These are phyloP conservation scores for Bipolaris victoriae DNA, from an alignment of 2,329 filamentous ascomycete genomes.

Conservation along the genomic window DNA sequence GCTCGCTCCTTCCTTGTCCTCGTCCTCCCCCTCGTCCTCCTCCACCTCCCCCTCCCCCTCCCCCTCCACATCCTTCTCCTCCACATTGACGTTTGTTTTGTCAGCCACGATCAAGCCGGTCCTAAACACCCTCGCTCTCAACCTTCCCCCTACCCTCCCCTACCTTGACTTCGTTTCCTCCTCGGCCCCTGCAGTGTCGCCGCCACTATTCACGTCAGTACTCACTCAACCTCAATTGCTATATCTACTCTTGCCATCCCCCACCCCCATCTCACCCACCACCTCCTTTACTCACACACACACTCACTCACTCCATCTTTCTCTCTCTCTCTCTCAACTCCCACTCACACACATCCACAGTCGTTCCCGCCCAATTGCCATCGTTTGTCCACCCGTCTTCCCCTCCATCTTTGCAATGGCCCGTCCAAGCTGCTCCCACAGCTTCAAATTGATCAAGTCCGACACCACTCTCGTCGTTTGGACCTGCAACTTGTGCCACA, in stretches of 20 bases:
- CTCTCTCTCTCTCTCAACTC: not conserved
- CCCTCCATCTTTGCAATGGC: constrained; percentile 49
- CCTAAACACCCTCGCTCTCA: constrained; percentile 32
- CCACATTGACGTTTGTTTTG: constrained; percentile 43
- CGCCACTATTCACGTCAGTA: constrained; percentile 29
- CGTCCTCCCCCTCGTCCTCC: not conserved
- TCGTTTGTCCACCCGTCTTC: not conserved
- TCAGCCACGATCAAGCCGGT: constrained; percentile 41
- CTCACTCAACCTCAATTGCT: constrained; percentile 23
- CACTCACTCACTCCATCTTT: constrained; percentile 11
- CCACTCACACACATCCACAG: constrained; percentile 32
- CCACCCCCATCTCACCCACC: not conserved
- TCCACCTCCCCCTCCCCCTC: not conserved
- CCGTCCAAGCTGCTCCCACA: constrained; percentile 56
- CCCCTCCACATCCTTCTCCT: constrained; percentile 19
- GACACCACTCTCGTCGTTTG: constrained; percentile 59
- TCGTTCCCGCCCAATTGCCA: constrained; percentile 16
- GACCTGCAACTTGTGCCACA: constrained; percentile 61
- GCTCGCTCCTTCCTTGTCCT: constrained; percentile 3
- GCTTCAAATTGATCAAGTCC: constrained; percentile 59
- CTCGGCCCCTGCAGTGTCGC: constrained; percentile 28
- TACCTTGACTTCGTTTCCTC: constrained; percentile 2
- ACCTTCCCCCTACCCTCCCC: constrained; percentile 28
- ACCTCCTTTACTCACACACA: constrained; percentile 8
- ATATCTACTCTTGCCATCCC: constrained; percentile 34